Percentiles rank a stretch among this genome's conserved stretches.
Evolutionary conservation across 2,329 filamentous ascomycete species (phyloP).

Genomic region (Chaetomium strumarium): DNA sequence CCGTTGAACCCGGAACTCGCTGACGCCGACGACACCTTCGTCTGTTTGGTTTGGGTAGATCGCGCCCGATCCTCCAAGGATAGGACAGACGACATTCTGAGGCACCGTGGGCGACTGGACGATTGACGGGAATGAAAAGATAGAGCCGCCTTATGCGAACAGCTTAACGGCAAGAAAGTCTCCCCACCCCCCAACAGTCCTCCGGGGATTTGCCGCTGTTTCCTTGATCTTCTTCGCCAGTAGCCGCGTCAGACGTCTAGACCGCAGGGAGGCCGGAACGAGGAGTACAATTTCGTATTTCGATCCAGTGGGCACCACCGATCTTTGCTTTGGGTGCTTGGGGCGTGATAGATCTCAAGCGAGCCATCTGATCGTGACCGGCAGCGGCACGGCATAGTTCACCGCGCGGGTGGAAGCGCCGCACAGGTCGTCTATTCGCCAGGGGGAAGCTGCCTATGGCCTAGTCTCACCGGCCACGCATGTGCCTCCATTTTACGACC

Average conservation of each 20-base stretch:
- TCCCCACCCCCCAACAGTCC: not conserved
- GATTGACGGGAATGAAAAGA: constrained; percentile 13
- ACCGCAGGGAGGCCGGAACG: not conserved
- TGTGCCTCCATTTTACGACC: no score
- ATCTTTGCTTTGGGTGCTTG: not conserved
- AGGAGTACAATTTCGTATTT: not conserved
- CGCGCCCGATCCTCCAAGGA: constrained; percentile 15
- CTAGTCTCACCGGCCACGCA: not conserved
- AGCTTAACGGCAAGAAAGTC: constrained; percentile 21
- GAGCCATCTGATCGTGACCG: not conserved
- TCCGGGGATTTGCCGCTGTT: not conserved
- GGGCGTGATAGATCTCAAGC: constrained; percentile 9
- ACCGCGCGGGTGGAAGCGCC: constrained; percentile 2
- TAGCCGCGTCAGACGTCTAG: not conserved
- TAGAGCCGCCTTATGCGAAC: constrained; percentile 12
- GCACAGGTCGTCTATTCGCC: not conserved
- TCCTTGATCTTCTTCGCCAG: not conserved
- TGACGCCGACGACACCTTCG: not conserved
- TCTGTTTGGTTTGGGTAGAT: constrained; percentile 20
- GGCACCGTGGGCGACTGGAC: constrained; percentile 16
- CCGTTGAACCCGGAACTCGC: not conserved
- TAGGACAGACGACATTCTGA: constrained; percentile 10
- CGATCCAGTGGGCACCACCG: not conserved
- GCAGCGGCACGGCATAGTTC: not conserved
- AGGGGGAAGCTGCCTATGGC: not conserved